phyloP scores from a whole-genome alignment of 768 basidiomycete species.

The Candolleomyces eurysporus region DNA sequence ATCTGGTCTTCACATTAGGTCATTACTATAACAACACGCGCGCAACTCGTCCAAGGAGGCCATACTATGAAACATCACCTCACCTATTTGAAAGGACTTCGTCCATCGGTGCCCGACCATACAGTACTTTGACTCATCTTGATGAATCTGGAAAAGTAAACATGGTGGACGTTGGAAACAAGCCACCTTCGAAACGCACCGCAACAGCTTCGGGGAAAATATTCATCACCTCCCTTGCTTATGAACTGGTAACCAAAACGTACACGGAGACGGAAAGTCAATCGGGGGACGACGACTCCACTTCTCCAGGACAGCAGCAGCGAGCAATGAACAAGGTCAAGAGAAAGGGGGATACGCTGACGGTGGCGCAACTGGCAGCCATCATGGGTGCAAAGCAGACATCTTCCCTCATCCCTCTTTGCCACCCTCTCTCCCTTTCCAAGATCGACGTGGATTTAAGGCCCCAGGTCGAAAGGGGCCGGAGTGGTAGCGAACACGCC shows the following conservation, averaged over 20 bases:
- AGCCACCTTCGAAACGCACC: constrained; percentile 55
- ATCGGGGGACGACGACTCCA: background rate
- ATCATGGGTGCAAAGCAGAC: constrained; percentile 89
- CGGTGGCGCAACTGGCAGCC: constrained; percentile 79
- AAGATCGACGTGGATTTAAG: constrained; percentile 66
- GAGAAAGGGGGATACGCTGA: constrained; percentile 68
- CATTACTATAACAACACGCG: background rate
- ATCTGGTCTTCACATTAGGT: background rate
- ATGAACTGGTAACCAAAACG: constrained; percentile 54
- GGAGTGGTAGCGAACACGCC: background rate
- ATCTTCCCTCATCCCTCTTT: constrained; percentile 79
- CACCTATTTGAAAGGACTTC: background rate
- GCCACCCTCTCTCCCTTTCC: constrained; percentile 78
- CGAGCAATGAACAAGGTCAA: constrained; percentile 48
- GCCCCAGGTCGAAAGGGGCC: constrained; percentile 9
- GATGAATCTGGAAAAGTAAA: constrained; percentile 64
- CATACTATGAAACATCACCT: background rate
- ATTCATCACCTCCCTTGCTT: constrained; percentile 62
- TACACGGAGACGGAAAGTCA: constrained; percentile 23
- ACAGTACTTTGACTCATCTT: constrained; percentile 61
- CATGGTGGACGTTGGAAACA: constrained; percentile 82
- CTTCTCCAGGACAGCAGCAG: constrained; percentile 10
- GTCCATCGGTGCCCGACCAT: background rate
- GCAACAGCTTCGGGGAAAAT: constrained; percentile 81
- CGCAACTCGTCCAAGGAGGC: background rate